Evolutionary conservation across 2,329 filamentous ascomycete species (phyloP).

Genomic region (Aulographum hederae): DNA sequence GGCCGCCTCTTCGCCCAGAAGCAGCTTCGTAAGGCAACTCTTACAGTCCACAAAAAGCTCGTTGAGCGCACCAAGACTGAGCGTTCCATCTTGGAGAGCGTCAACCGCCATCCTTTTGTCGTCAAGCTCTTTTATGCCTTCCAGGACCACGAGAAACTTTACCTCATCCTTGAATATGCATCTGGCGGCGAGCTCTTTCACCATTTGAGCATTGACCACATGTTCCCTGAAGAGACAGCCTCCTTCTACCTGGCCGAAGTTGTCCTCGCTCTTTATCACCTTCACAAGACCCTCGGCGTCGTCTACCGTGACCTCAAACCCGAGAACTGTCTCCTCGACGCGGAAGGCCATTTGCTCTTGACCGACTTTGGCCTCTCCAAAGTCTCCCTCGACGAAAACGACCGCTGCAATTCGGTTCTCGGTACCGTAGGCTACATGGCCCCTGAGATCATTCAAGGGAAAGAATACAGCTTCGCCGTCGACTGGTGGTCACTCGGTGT

Average conservation of each 20-base stretch:
- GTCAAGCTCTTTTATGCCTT: conserved; percentile 98
- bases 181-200: conserved; percentile 93
- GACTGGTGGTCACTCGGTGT: conserved; percentile 99
- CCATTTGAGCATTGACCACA: conserved; percentile 83
- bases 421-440: conserved; percentile 99
- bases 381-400: conserved; percentile 59
- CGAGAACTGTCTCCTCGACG: conserved; percentile 87
- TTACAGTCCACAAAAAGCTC: conserved; percentile 88
- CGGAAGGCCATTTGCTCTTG: conserved; percentile 77
- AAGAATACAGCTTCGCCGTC: conserved; percentile 81
- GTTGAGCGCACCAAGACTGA: conserved; percentile 97
- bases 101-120: conserved; percentile 92
- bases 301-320: conserved; percentile 96
- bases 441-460: conserved; percentile 76
- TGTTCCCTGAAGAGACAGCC: conserved; percentile 77
- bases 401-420: conserved; percentile 70
- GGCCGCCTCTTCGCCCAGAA: conserved; percentile 93
- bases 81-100: conserved; percentile 81
- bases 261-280: conserved; percentile 80
- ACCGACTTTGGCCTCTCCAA: conserved; percentile 97
- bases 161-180: conserved; percentile 92
- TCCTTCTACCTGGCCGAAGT: conserved; percentile 99
- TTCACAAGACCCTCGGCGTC: conserved; percentile 82
- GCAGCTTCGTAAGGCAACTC: conserved; percentile 91
- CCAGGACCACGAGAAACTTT: conserved; percentile 93